Evolutionary conservation across 2,329 filamentous ascomycete species (phyloP).

Genomic region (Cryphonectria radicalis): DNA sequence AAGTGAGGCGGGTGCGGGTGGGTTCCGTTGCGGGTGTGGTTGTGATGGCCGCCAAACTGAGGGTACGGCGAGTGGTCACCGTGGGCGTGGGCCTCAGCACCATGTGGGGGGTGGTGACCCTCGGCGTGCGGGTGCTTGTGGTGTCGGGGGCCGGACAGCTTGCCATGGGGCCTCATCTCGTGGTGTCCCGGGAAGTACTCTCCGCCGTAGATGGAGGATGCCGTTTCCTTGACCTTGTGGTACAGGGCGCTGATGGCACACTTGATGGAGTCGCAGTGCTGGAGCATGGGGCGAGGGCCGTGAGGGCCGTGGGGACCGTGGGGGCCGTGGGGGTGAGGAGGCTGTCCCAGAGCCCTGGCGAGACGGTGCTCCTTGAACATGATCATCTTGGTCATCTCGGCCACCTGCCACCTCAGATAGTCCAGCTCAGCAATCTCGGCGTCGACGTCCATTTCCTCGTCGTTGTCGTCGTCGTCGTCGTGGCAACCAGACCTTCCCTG

Average conservation of each 20-base stretch:
- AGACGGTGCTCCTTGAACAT: conserved; percentile 47
- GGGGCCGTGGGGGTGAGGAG: conserved; percentile 22
- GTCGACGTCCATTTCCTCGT: conserved; percentile 41
- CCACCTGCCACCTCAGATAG: conserved; percentile 46
- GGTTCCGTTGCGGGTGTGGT: conserved; percentile 34
- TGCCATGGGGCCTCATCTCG: conserved; percentile 31
- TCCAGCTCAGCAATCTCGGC: conserved; percentile 51
- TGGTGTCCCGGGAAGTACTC: conserved; percentile 28
- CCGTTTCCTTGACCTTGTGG: conserved; percentile 44
- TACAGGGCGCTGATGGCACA: conserved; percentile 49
- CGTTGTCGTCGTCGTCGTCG: conserved; percentile 26
- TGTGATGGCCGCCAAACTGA: conserved; percentile 30
- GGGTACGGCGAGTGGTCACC: conserved; percentile 31
- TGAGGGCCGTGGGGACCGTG: too few species aligned
- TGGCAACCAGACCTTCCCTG: conserved; percentile 31
- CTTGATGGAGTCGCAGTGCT: conserved; percentile 46
- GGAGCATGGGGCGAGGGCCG: conserved; percentile 35
- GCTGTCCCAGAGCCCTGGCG: conserved; percentile 40
- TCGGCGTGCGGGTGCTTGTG: conserved; percentile 25
- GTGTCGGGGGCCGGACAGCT: conserved; percentile 30
- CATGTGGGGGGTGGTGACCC: background rate
- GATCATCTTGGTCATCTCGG: conserved; percentile 48
- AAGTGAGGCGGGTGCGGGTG: conserved; percentile 33
- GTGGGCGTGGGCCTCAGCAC: conserved; percentile 8
- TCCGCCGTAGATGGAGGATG: conserved; percentile 39